These are phyloP conservation scores for Talaromyces albobiverticillius DNA, from an alignment of 2,329 filamentous ascomycete genomes.

Conservation along the genomic window DNA sequence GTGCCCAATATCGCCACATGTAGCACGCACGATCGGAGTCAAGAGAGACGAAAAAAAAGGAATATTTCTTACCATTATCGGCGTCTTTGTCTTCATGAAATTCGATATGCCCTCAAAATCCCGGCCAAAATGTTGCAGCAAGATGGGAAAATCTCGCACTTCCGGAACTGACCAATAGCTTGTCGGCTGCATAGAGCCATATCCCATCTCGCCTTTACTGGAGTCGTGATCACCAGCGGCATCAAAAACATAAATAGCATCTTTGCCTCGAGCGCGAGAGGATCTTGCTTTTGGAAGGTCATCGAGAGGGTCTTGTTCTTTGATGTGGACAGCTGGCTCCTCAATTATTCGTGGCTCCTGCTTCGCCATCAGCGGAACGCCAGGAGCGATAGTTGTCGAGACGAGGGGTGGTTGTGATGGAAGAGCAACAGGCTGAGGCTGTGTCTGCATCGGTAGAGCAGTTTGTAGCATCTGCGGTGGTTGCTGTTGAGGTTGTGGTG, in stretches of 20 bases:
- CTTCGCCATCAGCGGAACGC: constrained; percentile 18
- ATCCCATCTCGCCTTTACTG: constrained; percentile 27
- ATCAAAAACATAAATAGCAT: constrained; percentile 35
- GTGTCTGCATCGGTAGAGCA: constrained; percentile 7
- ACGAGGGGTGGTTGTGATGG: constrained; percentile 21
- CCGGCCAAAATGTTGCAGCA: constrained; percentile 47
- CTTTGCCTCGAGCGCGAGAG: constrained; percentile 30
- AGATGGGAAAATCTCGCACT: constrained; percentile 44
- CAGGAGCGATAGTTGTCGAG: constrained; percentile 21
- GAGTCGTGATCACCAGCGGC: constrained; percentile 28
- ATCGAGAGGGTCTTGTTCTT: too few relatives aligned
- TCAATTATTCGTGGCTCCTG: constrained; percentile 12
- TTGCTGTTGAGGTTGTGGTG: constrained; percentile 14
- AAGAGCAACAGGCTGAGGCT: constrained; percentile 15
- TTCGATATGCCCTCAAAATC: constrained; percentile 49
- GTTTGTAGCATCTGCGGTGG: constrained; percentile 11
- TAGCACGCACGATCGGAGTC: not conserved
- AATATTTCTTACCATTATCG: constrained; percentile 46
- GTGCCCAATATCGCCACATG: not conserved
- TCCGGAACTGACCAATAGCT: constrained; percentile 55
- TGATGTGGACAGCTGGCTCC: constrained; percentile 18
- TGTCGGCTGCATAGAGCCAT: constrained; percentile 42
- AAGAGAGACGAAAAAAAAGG: not conserved
- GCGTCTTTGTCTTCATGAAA: constrained; percentile 52
- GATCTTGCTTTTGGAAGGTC: too few relatives aligned